Base-by-base conservation (phyloP, 306 rosid species). In the Mimosa bimucronata region DNA sequence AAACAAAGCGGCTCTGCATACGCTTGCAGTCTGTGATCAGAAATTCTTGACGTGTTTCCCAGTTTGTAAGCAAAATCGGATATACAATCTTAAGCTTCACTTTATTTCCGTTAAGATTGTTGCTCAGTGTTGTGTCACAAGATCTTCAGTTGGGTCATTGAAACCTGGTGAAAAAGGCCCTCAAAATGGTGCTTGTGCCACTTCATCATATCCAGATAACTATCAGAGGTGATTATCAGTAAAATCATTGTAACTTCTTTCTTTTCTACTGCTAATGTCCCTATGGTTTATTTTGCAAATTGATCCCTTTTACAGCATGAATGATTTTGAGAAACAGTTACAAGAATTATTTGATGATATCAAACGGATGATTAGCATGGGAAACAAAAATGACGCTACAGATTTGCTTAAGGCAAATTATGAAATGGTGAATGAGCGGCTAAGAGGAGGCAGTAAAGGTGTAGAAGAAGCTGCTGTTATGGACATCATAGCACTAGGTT, bases 401-500 rank as follows among this genome's bases (percentile, higher is more conserved):
- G 94, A 91, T 69, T 61, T 92, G 37, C 97, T 95, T 77, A 86
- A 82, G 80, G 98, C 98, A 19, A 95, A 91, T 82, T 92, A 85
- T 71, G 93, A 91, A 87, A 88, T 85, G 65, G 97, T 90, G 82
- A 90, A 89, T 77, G 98, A 91, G 80, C 87, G 82, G 79, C 76
- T 95, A 80, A 76, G 86, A 84, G 88, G 78, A 2, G 97, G 96
- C 50, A 18, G 78, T 58, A 86, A 84, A 82, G 96, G 98, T 80
- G 83, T 95, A 77, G 94, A 90, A 83, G 91, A 92, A 88, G 98
- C 97, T 83, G 94, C 98, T 70, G 74, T 83, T 25, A 78, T 92
- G 81, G 98, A 93, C 60, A 50, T 91, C 53, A 73, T 91, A 70
- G 96, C 98, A 53, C 76, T 91, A 26, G 98, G 98, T 69, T 95